Base-by-base conservation (phyloP, 2,329 filamentous ascomycete species). In the Curvularia spicifera region DNA sequence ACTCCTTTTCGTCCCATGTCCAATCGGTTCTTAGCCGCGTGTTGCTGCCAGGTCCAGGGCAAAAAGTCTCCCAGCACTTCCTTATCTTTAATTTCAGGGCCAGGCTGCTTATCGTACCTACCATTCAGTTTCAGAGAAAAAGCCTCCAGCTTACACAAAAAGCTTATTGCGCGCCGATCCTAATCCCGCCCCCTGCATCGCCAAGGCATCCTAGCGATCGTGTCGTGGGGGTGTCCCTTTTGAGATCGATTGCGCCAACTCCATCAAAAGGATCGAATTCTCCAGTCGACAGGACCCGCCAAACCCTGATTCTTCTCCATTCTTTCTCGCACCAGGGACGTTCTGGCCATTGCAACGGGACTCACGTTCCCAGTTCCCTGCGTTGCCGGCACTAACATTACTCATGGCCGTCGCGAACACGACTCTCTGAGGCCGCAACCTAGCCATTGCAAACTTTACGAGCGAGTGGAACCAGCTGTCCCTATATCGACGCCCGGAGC, bases 131-230 rank as follows among this genome's bases (percentile, higher is more conserved):
- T 59, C 56, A 29, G 44, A 29, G 51, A 51, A 50, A 53, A 43
- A 12, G 40, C 40, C 49, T 28, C 39, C 42, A 56, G 56, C 53
- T 47, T 48, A 43, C 53, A 44, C 40, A 44, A 39, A 53, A 57
- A 55, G 52, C 56, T 63, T 61, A 56, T 51, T 40, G 40, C 44
- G 39, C 33, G 56, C 53, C 59, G 61, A 64, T 62, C 61, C 53
- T 47, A 59, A 59, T 53, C 55, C 55, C 47, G 53, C 42, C 56
- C 59, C 59, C 61, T 64, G 59, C 59, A 61, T 61, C 47, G 35
- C 52, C 50, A 47, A 55, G 40, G 20, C 45, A 15, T 24, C 31
- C 44, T 42, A 46, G 52, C 58, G 40, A 53, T 60, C 48, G 46
- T 31, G 53, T 52, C 60, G 57, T 60, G 59, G 60, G 60, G 60